Evolutionary conservation across 2,329 filamentous ascomycete genomes (phyloP), one percentile per base, ranked within the genome.

Genomic region (Coniochaeta ligniaria): DNA sequence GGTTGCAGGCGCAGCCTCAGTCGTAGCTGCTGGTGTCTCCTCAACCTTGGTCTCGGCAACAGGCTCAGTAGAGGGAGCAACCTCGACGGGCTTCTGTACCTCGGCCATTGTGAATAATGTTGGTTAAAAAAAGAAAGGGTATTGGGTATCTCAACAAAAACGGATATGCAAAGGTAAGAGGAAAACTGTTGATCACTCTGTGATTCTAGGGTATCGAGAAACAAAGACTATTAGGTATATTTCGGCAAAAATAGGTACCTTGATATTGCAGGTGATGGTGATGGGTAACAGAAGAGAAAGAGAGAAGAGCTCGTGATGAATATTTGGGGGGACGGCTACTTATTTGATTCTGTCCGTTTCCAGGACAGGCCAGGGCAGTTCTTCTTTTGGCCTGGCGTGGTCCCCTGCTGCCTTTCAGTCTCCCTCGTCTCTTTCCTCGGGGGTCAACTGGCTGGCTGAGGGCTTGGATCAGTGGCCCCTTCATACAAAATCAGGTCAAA

Each of bases 31-130:
- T 61, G 73, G 70, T 61, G 73, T 73, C 54, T 67, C 66, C 59
- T 65, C 61, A 43, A 66, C 64, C 43, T 66, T 62, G 41, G 66
- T 58, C 63, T 68, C 64, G 60, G 64, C 69, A 60, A 74, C 71
- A 56, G 75, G 71, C 67, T 75, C 71, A 60, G 69, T 70, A 68
- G 71, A 74, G 66, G 75, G 69, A 66, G 80, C 73, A 75, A 80
- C 79, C 75, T 87, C 86, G 69, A 83, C 80, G 73, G 87, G 83
- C 80, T 92, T 91, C 76, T 86, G 83, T 75, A 80, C 81, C 72
- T 91, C 88, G 78, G 89, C 86, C 88, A 91, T 91, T 81, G 70
- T 79, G 74, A 72, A 61, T 60, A 64, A 65, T 54, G 61, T 58
- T 57, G n/a, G 55, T 70, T 67, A 71, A 73, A 69, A 74, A 74